These are phyloP conservation scores for Chalciporus sphaerocephalus DNA, from an alignment of 768 basidiomycete species.

Conservation along the genomic window DNA sequence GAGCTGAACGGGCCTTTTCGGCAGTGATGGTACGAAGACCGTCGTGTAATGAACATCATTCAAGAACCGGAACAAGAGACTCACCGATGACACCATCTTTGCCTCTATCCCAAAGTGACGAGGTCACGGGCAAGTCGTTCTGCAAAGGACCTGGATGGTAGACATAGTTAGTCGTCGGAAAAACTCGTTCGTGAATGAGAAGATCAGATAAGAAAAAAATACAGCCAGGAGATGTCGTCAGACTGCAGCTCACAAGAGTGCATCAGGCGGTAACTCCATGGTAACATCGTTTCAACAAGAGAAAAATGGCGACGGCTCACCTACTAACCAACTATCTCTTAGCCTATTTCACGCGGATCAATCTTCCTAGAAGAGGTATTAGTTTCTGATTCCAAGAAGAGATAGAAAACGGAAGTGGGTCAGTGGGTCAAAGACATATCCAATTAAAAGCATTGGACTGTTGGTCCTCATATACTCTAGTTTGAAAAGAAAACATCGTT, in stretches of 20 bases:
- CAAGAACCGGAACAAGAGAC: conserved; percentile 6
- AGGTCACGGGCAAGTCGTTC: not conserved
- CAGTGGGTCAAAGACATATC: conserved; percentile 52
- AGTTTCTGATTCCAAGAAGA: not conserved
- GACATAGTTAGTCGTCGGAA: not conserved
- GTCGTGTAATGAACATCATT: conserved; percentile 79
- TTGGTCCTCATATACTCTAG: conserved; percentile 81
- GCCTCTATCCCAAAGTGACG: not conserved
- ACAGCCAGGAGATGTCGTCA: conserved; percentile 82
- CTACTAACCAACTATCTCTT: not conserved
- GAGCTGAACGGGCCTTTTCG: conserved; percentile 91
- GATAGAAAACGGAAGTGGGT: conserved; percentile 21
- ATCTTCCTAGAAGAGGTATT: not conserved
- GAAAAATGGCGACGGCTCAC: not conserved
- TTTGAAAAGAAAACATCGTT: conserved; percentile 67
- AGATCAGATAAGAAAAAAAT: conserved; percentile 57
- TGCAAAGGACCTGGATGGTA: not conserved
- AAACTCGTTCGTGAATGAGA: not conserved
- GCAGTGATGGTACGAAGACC: conserved; percentile 78
- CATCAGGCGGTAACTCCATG: conserved; percentile 84
- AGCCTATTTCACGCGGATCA: not conserved
- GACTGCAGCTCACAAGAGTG: conserved; percentile 24
- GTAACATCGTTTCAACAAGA: conserved; percentile 6
- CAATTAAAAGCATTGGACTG: conserved; percentile 65
- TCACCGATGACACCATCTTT: conserved; percentile 28